phyloP scores from a whole-genome alignment of 192 early-diverging fungal genomes.

The Lunasporangiospora selenospora region DNA sequence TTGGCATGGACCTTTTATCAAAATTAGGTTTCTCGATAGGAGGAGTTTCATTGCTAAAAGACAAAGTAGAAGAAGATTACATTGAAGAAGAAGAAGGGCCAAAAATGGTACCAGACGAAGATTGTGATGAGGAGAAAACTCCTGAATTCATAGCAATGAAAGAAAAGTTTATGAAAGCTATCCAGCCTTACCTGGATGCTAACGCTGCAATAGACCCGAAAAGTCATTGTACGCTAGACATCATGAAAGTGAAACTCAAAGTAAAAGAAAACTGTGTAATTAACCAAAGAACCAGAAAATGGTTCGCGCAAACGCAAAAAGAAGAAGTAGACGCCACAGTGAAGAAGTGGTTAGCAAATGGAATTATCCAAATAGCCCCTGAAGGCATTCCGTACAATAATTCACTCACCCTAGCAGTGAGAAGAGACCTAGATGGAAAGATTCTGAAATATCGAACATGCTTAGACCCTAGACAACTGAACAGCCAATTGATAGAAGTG shows the following conservation, averaged over 20 bases:
- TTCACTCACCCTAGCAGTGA: neutral
- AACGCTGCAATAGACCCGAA: no score
- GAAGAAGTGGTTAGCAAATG: neutral
- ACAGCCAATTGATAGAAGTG: neutral
- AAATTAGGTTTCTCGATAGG: no score
- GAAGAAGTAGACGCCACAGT: neutral
- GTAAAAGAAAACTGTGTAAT: neutral
- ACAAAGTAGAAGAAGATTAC: neutral
- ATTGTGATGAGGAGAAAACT: neutral
- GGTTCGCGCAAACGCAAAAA: neutral
- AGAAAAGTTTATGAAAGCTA: neutral
- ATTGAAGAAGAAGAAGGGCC: neutral
- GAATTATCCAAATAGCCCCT: neutral
- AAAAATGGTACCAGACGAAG: neutral
- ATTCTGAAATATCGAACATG: conserved; percentile 13
- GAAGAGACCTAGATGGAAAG: conserved; percentile 11
- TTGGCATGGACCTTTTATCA: no score
- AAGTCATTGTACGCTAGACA: no score
- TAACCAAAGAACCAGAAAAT: neutral
- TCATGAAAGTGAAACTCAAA: no score
- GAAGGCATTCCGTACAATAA: conserved; percentile 12
- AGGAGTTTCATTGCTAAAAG: no score
- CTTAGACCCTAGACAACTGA: conserved; percentile 11
- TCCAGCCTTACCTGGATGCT: no score
- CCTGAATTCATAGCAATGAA: no score